phyloP scores from a whole-genome alignment of 139 green algal genomes.

The Desmodesmus armatus region DNA sequence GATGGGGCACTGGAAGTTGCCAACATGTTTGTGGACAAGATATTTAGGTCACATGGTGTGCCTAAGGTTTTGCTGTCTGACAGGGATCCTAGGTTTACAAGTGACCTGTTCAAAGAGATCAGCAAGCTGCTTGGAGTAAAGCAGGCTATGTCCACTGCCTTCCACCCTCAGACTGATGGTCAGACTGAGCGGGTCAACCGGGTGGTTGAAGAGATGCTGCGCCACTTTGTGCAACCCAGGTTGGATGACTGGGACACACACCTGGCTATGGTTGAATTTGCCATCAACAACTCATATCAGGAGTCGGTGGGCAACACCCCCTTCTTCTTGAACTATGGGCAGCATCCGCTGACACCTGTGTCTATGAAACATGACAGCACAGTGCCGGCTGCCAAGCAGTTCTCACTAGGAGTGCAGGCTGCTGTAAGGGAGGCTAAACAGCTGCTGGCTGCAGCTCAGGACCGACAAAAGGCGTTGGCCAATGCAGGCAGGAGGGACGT shows the following conservation, averaged over 20 bases:
- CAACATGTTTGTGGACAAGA: neutral
- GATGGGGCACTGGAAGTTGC: neutral
- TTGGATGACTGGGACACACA: conserved; percentile 57
- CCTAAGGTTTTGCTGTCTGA: neutral
- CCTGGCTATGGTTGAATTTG: neutral
- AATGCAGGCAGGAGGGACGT: neutral
- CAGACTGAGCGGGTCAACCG: conserved; percentile 64
- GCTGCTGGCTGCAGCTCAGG: neutral
- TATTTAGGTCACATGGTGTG: neutral
- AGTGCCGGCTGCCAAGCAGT: neutral
- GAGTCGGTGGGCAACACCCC: conserved; percentile 21
- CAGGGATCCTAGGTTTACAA: neutral
- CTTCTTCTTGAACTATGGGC: neutral
- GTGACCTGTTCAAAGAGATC: neutral
- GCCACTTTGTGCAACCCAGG: conserved; percentile 36
- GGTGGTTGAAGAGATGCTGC: conserved; percentile 56
- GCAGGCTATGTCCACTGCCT: conserved; percentile 45
- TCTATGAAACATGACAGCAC: neutral
- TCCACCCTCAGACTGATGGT: conserved; percentile 66
- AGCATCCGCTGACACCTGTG: neutral
- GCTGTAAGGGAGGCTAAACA: neutral
- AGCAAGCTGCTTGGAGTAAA: neutral
- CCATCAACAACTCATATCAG: neutral
- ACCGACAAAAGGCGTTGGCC: neutral
- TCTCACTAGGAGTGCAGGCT: neutral